Evolutionary conservation across 805 yeast species (phyloP).

Genomic region (Candida koratica): DNA sequence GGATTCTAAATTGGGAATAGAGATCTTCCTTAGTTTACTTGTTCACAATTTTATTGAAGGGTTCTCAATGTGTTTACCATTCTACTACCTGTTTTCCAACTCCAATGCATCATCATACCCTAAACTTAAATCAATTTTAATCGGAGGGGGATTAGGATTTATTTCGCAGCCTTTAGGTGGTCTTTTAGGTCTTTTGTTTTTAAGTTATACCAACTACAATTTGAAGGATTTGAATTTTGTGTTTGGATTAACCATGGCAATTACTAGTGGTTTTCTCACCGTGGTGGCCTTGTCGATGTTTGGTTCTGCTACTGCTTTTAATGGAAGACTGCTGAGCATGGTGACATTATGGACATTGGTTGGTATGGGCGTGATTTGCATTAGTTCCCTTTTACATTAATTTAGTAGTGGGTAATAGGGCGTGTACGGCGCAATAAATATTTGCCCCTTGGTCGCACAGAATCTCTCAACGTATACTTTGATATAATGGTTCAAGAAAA

Average conservation of each 20-base stretch:
- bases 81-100: constrained; percentile 63
- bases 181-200: constrained; percentile 54
- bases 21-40: constrained; percentile 78
- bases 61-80: constrained; percentile 86
- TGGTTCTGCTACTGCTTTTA: constrained; percentile 75
- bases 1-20: constrained; percentile 57
- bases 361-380: constrained; percentile 57
- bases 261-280: constrained; percentile 80
- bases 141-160: constrained; percentile 72
- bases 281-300: constrained; percentile 85
- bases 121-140: constrained; percentile 53
- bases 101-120: constrained; percentile 37
- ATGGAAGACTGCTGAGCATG: constrained; percentile 56
- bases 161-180: constrained; percentile 91
- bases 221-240: constrained; percentile 37
- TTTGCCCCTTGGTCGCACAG: no score
- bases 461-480: no score
- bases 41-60: constrained; percentile 94
- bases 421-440: no score
- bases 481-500: constrained; percentile 37
- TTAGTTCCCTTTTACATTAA: constrained; percentile 5
- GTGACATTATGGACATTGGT: constrained; percentile 57
- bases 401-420: no score
- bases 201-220: constrained; percentile 31
- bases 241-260: constrained; percentile 62